These are phyloP conservation scores for Rhizopogon vesiculosus DNA, from an alignment of 768 basidiomycete genomes.

Conservation along the genomic window DNA sequence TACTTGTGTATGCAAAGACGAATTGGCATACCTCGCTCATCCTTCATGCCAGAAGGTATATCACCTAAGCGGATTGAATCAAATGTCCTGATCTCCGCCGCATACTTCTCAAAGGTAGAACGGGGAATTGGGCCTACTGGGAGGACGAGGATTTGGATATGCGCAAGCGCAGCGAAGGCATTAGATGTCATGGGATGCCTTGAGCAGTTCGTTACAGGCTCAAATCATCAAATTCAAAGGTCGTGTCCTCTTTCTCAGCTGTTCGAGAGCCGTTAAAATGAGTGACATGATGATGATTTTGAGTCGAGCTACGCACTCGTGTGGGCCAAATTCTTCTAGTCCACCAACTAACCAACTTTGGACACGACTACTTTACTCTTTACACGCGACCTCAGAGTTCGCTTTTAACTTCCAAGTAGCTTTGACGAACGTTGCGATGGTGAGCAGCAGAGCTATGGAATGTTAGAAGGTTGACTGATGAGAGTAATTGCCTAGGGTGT, in stretches of 20 bases:
- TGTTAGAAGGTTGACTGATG: constrained; percentile 4
- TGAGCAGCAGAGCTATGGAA: constrained; percentile 5
- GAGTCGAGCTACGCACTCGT: not conserved
- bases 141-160: constrained; percentile 78
- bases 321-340: not conserved
- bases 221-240: not conserved
- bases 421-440: constrained; percentile 15
- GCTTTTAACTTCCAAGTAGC: not conserved
- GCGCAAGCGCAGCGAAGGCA: constrained; percentile 80
- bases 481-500: constrained; percentile 45
- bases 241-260: not conserved
- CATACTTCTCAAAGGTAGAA: constrained; percentile 69
- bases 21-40: constrained; percentile 59
- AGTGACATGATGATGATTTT: not conserved
- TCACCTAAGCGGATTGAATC: constrained; percentile 74
- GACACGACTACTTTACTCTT: constrained; percentile 5
- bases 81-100: constrained; percentile 67
- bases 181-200: constrained; percentile 53
- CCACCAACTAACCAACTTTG: constrained; percentile 9
- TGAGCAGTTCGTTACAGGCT: not conserved
- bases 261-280: not conserved
- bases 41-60: constrained; percentile 74
- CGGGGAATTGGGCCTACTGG: constrained; percentile 77
- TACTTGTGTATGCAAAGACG: not conserved
- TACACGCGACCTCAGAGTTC: not conserved